These are phyloP conservation scores for Corniculantispora saksenae DNA, from an alignment of 2,329 filamentous ascomycete genomes.

Conservation along the genomic window DNA sequence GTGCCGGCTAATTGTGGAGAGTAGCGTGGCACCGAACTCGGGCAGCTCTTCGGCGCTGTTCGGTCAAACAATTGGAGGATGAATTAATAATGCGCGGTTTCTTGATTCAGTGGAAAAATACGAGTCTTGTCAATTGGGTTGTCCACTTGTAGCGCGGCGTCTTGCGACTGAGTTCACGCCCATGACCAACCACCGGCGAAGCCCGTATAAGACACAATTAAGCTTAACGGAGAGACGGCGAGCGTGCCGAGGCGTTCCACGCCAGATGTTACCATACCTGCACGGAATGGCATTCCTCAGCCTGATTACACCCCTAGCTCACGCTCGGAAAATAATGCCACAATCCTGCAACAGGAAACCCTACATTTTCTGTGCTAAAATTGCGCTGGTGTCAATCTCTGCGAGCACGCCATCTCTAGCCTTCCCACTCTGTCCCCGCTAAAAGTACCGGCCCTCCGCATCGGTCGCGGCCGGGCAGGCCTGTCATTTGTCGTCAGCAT, in stretches of 20 bases:
- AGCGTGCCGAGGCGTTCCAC: neutral
- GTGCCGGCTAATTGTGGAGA: neutral
- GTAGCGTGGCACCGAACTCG: neutral
- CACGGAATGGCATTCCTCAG: neutral
- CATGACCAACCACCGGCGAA: too few species aligned
- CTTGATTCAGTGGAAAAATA: too few species aligned
- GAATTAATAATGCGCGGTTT: neutral
- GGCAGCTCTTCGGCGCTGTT: neutral
- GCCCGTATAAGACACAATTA: neutral
- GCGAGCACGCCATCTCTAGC: slow-evolving; percentile 16
- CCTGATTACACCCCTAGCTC: neutral
- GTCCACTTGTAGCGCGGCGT: too few species aligned
- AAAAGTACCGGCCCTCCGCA: neutral
- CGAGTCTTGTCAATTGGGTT: too few species aligned
- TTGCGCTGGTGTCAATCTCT: neutral
- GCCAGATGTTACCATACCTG: neutral
- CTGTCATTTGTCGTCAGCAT: neutral
- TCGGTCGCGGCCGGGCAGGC: slow-evolving; percentile 4
- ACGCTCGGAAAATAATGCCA: neutral
- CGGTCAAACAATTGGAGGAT: neutral
- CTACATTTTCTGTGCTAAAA: neutral
- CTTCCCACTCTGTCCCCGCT: slow-evolving; percentile 10
- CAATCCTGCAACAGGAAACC: neutral
- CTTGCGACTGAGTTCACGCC: too few species aligned
- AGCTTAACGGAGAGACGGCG: neutral